Evolutionary conservation across 2,329 filamentous ascomycete species (phyloP).

Genomic region (Oidium heveae): DNA sequence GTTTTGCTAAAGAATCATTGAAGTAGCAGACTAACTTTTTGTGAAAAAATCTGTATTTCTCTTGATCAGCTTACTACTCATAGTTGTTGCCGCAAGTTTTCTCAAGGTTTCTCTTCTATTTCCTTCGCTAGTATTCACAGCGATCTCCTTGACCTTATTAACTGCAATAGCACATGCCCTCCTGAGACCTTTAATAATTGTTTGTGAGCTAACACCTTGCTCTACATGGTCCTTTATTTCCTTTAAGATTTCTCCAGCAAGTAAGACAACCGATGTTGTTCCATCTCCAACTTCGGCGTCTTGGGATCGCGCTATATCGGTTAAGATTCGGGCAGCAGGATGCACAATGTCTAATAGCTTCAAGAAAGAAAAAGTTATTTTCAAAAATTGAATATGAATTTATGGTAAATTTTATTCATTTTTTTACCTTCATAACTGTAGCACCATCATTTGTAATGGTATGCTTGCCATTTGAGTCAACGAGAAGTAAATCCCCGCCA

Average conservation of each 20-base stretch:
- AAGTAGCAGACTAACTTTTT: slow-evolving; percentile 39
- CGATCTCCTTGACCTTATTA: slow-evolving; percentile 98
- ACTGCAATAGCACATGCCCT: slow-evolving; percentile 74
- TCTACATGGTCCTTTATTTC: slow-evolving; percentile 92
- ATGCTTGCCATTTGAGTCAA: slow-evolving; percentile 61
- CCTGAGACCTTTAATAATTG: slow-evolving; percentile 87
- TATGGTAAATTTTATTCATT: background rate
- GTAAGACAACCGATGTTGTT: slow-evolving; percentile 87
- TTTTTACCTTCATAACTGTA: slow-evolving; percentile 82
- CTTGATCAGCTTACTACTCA: slow-evolving; percentile 99
- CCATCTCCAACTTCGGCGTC: slow-evolving; percentile 97
- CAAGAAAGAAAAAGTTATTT: background rate
- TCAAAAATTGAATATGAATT: too few relatives aligned
- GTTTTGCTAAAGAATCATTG: background rate
- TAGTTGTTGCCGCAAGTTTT: slow-evolving; percentile 82
- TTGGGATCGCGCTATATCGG: slow-evolving; percentile 95
- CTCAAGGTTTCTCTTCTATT: slow-evolving; percentile 68
- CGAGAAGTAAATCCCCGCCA: slow-evolving; percentile 2
- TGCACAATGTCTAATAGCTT: slow-evolving; percentile 95
- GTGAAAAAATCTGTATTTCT: slow-evolving; percentile 93
- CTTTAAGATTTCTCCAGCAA: slow-evolving; percentile 94
- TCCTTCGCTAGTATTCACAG: slow-evolving; percentile 57
- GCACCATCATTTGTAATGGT: slow-evolving; percentile 98
- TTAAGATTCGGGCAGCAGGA: slow-evolving; percentile 86
- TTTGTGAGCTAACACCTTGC: slow-evolving; percentile 88